Base-by-base conservation (phyloP, 306 rosid genomes). In the Clitoria ternatea region DNA sequence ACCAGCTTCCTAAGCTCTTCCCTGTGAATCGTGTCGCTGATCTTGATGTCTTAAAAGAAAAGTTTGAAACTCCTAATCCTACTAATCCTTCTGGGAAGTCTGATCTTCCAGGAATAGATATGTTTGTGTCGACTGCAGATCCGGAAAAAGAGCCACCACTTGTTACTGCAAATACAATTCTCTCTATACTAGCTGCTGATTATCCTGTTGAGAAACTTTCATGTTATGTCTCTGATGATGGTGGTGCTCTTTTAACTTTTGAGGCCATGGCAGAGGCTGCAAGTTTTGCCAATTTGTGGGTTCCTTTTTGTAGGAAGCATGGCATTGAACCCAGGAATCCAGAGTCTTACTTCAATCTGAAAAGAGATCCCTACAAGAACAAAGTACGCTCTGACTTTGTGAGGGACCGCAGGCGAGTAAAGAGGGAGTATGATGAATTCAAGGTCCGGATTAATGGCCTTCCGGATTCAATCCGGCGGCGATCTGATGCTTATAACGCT, bases 191-290 rank as follows among this genome's bases (percentile, higher is more conserved):
- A 23, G 96, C 91, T 27, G 84, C 84, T 20, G 91, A 87, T 48
- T 90, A 90, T 61, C 96, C 96, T 12, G 90, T 87, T 35, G 91
- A 90, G 73, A 87, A 87, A 77, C 96, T 90, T 42, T 47, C 96
- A 5, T 90, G 96, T 70, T 90, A 85, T 80, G 96, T 90, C 66
- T 90, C 96, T 61, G 96, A 90, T 5, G 96, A 90, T 40, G 96
- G 96, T 4, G 90, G 96, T n/a, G 84, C 93, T n/a, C 96, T 90
- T 23, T 79, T 90, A 19, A 90, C 96, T 33, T 90, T 90, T 49
- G 93, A 90, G 84, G 96, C 96, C 66, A 87, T 85, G 92, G 96
- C 96, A 1, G 91, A 87, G 84, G 96, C 96, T 24, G 87, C 96
- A n/a, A 85, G 88, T 75, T 90, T 90, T 84, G 93, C 93, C 66